A percentile compares a stretch with the other conserved stretches of the same genome.
phyloP scores from a whole-genome alignment of 306 rosid species.

The Castanospermum australe region DNA sequence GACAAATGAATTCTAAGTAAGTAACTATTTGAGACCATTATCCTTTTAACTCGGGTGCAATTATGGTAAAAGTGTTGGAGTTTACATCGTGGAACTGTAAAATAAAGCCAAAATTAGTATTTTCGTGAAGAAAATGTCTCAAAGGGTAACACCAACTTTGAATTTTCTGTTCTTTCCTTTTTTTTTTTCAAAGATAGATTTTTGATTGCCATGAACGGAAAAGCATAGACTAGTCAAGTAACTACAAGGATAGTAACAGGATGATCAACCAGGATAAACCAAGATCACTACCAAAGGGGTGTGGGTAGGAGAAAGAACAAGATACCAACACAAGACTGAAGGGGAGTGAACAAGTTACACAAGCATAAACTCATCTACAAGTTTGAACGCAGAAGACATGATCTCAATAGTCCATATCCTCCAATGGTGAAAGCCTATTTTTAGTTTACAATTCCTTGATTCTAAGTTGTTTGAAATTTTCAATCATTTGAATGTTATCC shows the following conservation, averaged over 20 bases:
- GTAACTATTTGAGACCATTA: background rate
- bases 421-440: background rate
- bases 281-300: background rate
- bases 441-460: background rate
- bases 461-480: slow-evolving; percentile 18
- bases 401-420: background rate
- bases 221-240: too few relatives aligned
- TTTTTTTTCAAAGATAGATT: background rate
- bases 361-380: too few relatives aligned
- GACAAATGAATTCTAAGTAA: background rate
- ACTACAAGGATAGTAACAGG: too few relatives aligned
- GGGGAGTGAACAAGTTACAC: too few relatives aligned
- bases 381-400: background rate
- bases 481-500: background rate
- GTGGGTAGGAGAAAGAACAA: background rate
- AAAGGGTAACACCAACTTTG: background rate
- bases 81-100: background rate
- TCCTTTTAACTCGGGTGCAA: background rate
- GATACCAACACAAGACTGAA: background rate
- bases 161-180: background rate
- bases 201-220: too few relatives aligned
- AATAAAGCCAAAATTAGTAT: background rate
- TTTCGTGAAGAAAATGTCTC: background rate
- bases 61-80: background rate
- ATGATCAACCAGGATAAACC: background rate